Percentiles rank a stretch among this genome's conserved stretches.
Evolutionary conservation across 2,329 filamentous ascomycete species (phyloP).

Genomic region (Microcyclospora pomicola): DNA sequence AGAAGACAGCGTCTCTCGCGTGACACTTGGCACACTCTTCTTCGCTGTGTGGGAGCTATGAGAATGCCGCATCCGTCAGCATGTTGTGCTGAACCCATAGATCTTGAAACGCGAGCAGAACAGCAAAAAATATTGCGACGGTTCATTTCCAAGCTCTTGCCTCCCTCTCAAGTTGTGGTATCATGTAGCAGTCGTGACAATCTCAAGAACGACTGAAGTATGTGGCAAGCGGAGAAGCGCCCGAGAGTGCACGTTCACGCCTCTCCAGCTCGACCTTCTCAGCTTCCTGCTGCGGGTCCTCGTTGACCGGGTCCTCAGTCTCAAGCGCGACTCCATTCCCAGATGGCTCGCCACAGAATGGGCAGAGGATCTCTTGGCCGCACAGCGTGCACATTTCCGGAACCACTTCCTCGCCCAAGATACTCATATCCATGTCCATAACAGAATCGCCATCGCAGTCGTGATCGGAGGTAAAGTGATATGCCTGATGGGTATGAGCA

Average conservation of each 20-base stretch:
- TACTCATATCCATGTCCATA: slow-evolving; percentile 9
- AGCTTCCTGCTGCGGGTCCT: slow-evolving; percentile 11
- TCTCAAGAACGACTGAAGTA: not conserved
- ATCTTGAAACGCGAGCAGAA: slow-evolving; percentile 8
- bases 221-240: slow-evolving; percentile 4
- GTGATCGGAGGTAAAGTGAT: slow-evolving; percentile 4
- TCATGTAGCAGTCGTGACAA: not conserved
- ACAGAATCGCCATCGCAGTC: slow-evolving; percentile 11
- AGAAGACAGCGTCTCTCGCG: slow-evolving; percentile 88
- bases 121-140: slow-evolving; percentile 5
- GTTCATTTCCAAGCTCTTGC: slow-evolving; percentile 7
- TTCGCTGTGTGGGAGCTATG: slow-evolving; percentile 66
- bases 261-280: slow-evolving; percentile 16
- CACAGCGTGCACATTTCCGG: slow-evolving; percentile 44
- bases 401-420: slow-evolving; percentile 16
- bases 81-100: slow-evolving; percentile 22
- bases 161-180: slow-evolving; percentile 1
- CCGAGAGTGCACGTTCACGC: slow-evolving; percentile 16
- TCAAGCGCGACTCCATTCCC: slow-evolving; percentile 32
- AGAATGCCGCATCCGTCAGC: slow-evolving; percentile 20
- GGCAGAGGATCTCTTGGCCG: slow-evolving; percentile 43
- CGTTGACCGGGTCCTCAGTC: slow-evolving; percentile 25
- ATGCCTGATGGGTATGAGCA: not conserved
- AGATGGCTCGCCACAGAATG: slow-evolving; percentile 35
- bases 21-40: slow-evolving; percentile 74